These are phyloP conservation scores for Colletotrichum cereale DNA, from an alignment of 2,329 filamentous ascomycete species.

Conservation along the genomic window DNA sequence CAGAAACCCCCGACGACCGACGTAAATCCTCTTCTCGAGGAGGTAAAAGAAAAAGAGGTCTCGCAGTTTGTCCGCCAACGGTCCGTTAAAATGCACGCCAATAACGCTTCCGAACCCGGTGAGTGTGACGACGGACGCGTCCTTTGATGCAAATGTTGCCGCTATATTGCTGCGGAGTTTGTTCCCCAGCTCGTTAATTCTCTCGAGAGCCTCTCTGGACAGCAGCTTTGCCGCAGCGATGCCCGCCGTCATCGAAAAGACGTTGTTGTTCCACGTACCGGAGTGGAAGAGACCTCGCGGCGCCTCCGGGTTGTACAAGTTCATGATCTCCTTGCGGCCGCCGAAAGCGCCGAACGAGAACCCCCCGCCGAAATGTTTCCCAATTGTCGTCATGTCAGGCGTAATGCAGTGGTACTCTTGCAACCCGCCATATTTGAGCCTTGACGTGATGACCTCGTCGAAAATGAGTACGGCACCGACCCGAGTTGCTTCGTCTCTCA, in stretches of 20 bases:
- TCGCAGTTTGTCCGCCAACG: constrained; percentile 9
- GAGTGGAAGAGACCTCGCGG: constrained; percentile 39
- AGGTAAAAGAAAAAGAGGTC: constrained; percentile 39
- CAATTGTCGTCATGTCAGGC: constrained; percentile 74
- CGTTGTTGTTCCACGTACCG: constrained; percentile 41
- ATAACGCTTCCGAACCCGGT: constrained; percentile 36
- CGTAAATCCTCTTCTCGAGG: constrained; percentile 30
- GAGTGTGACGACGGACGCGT: constrained; percentile 17
- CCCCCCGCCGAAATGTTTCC: constrained; percentile 77
- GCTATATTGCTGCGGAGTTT: constrained; percentile 22
- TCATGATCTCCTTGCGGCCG: constrained; percentile 70
- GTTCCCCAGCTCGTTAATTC: constrained; percentile 25
- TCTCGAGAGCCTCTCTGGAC: constrained; percentile 29
- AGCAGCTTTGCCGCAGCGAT: constrained; percentile 36
- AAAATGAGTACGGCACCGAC: constrained; percentile 71
- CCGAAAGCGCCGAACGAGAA: constrained; percentile 77
- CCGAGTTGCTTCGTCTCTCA: constrained; percentile 35
- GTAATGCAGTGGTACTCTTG: constrained; percentile 56
- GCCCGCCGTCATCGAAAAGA: constrained; percentile 41
- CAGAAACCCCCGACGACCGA: constrained; percentile 36
- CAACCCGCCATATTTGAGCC: constrained; percentile 65
- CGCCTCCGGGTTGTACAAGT: constrained; percentile 64
- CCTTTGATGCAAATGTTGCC: constrained; percentile 15
- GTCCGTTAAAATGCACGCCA: constrained; percentile 32
- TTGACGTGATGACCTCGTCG: constrained; percentile 79